Evolutionary conservation across 306 rosid genomes (phyloP).

Genomic region (Cucurbita argyrosperma): DNA sequence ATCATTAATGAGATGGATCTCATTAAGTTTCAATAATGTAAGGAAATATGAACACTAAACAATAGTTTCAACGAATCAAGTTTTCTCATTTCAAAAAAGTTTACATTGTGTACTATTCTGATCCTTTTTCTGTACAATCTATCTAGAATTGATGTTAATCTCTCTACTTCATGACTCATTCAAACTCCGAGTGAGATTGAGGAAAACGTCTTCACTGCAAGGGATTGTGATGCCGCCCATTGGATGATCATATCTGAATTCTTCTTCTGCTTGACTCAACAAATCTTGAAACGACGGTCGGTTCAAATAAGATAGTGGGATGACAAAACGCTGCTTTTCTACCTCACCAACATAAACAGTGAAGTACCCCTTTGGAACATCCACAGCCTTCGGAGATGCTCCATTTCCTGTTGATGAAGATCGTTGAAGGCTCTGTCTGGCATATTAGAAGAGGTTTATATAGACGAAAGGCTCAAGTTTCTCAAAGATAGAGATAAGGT

Average conservation of each 20-base stretch:
- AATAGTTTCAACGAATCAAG: background rate
- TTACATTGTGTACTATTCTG: background rate
- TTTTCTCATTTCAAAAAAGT: background rate
- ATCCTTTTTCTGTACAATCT: background rate
- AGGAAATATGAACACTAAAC: background rate
- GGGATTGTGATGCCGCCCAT: conserved; percentile 19
- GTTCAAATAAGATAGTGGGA: conserved; percentile 19
- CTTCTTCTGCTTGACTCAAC: conserved; percentile 12
- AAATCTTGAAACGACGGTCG: conserved; percentile 13
- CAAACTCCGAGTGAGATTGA: background rate
- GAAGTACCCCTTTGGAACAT: conserved; percentile 5
- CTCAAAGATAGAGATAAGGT: background rate
- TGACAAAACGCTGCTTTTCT: conserved; percentile 12
- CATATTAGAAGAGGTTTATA: background rate
- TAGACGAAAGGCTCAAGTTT: background rate
- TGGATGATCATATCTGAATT: conserved; percentile 17
- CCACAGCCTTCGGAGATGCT: background rate
- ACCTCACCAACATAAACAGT: background rate
- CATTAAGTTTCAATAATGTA: background rate
- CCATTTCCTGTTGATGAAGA: background rate
- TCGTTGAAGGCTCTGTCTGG: background rate
- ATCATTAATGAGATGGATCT: too few relatives aligned
- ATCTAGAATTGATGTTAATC: background rate
- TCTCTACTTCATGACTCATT: background rate
- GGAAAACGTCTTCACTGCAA: background rate